Evolutionary conservation across 345 rosid genomes (phyloP), one percentile per base, ranked within the genome.

Genomic region (Bruguiera parviflora): DNA sequence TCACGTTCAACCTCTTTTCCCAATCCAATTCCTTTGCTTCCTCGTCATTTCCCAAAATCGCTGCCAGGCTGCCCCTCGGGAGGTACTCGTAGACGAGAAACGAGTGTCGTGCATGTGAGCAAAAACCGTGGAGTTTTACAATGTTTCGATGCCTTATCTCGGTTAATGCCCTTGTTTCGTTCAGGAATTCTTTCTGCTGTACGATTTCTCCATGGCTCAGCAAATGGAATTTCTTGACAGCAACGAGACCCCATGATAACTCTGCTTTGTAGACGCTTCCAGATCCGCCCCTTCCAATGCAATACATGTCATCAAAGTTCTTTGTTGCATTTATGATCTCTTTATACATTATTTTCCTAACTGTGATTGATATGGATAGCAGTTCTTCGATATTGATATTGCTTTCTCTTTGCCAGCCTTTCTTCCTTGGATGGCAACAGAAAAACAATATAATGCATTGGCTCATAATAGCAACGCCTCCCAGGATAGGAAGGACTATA

Each of bases 81-180:
- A 27, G 28, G 28, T 27, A 27, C 28, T 27, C 28, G 28, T 27
- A 27, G 28, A 27, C 28, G 2, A 82, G n/a, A 68, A 80, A 76
- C 0, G 77, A 62, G 72, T 77, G 78, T 1, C 59, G 2, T 0
- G 61, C 5, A 21, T 71, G 58, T 0, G 73, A 82, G 47, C 83
- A 85, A 39, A 76, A 82, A 0, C 83, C 83, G 19, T 65, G 51
- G 0, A 79, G 68, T 47, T 75, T 76, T 29, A 84, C 78, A 3
- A 84, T 61, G 22, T 77, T 82, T 0, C 83, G 76, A n/a, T 84
- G 88, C n/a, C 76, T 71, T 31, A 80, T 74, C 9, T 69, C 22
- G 0, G 68, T 56, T 53, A 79, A 73, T 5, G 71, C 69, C 8
- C 5, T 29, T 1, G 79, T 75, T 60, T 82, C 84, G n/a, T 66